Percentiles rank a stretch among this genome's conserved stretches.
phyloP scores from a whole-genome alignment of 164 flowering plant species.

The Berberis thunbergii region DNA sequence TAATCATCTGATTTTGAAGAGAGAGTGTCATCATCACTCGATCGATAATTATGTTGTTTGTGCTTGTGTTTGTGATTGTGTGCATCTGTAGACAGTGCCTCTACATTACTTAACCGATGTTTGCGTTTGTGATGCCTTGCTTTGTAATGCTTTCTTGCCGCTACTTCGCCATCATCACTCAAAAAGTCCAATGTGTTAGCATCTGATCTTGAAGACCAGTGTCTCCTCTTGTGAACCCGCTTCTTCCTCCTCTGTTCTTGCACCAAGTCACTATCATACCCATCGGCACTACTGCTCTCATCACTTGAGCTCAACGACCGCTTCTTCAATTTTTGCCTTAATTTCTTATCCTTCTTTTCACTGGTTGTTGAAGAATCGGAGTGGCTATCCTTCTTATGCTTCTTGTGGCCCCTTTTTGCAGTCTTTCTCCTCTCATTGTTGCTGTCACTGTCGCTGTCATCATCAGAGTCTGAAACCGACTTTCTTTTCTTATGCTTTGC shows the following conservation, averaged over 20 bases:
- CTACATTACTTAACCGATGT: not conserved
- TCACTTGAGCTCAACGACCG: constrained; percentile 24
- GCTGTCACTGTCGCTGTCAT: constrained; percentile 38
- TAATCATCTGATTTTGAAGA: not conserved
- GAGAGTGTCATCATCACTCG: not conserved
- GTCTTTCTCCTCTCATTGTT: constrained; percentile 35
- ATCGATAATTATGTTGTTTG: not conserved
- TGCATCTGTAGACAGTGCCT: not conserved
- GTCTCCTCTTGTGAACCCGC: constrained; percentile 22
- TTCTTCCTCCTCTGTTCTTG: constrained; percentile 40
- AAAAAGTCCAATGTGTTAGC: constrained; percentile 23
- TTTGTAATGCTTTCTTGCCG: not conserved
- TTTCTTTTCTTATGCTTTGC: constrained; percentile 45
- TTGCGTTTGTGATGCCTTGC: not conserved
- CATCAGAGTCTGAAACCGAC: constrained; percentile 45
- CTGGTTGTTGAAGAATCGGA: constrained; percentile 41
- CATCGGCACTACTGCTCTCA: constrained; percentile 33
- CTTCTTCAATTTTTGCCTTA: constrained; percentile 36
- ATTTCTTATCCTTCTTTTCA: constrained; percentile 50
- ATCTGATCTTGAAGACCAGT: constrained; percentile 23
- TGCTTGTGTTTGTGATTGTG: not conserved
- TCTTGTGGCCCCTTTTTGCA: constrained; percentile 48
- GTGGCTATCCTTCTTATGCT: constrained; percentile 46
- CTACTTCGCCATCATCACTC: constrained; percentile 21
- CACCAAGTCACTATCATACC: constrained; percentile 26